Conservation (phyloP, 2,329 filamentous ascomycete genomes). For the Diaporthe citriasiana region DNA sequence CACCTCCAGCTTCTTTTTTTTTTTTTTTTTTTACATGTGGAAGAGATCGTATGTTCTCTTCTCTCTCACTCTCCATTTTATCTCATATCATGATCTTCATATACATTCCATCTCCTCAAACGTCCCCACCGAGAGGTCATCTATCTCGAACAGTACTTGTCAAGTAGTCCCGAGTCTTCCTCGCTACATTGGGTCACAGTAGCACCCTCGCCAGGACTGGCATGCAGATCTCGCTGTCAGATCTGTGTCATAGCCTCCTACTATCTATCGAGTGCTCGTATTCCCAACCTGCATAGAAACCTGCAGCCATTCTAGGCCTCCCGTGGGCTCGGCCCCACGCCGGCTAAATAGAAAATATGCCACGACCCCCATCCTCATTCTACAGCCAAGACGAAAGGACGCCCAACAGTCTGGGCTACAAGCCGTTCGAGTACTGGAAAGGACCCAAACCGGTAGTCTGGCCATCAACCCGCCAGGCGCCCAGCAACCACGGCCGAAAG, state of each 20-base stretch:
- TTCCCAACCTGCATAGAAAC: conserved; percentile 4
- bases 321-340: conserved; percentile 28
- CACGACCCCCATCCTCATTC: conserved; percentile 25
- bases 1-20: not conserved
- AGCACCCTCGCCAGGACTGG: conserved; percentile 7
- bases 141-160: conserved; percentile 25
- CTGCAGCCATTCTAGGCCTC: conserved; percentile 5
- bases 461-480: conserved; percentile 12
- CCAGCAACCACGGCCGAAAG: conserved; percentile 34
- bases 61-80: conserved; percentile 6
- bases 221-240: conserved; percentile 20
- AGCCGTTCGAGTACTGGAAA: conserved; percentile 48
- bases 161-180: conserved; percentile 13
- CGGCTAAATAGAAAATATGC: conserved; percentile 31
- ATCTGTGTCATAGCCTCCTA: conserved; percentile 3
- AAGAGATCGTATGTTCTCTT: not conserved
- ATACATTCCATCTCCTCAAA: conserved; percentile 27
- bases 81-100: conserved; percentile 32
- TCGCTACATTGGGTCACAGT: conserved; percentile 1
- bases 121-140: conserved; percentile 23
- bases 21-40: not conserved
- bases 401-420: conserved; percentile 44
- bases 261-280: not conserved
- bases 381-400: conserved; percentile 36
- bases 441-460: conserved; percentile 44